These are phyloP conservation scores for Oxyria digyna DNA, from an alignment of 148 eudicot species.

Conservation along the genomic window DNA sequence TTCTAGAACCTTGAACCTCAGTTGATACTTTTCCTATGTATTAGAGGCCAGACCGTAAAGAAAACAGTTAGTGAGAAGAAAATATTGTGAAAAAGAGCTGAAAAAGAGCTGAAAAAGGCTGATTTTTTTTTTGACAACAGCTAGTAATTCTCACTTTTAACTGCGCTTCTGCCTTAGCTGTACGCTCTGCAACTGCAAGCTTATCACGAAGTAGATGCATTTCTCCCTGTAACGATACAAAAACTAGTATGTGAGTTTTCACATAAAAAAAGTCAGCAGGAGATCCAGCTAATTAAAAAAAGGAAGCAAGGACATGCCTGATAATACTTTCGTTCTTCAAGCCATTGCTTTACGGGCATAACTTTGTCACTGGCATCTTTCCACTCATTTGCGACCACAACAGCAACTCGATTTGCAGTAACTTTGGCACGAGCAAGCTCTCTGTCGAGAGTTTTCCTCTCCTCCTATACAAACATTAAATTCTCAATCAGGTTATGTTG, in stretches of 20 bases:
- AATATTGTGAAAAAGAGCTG: background rate
- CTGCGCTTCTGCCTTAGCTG: conserved; percentile 92
- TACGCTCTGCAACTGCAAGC: conserved; percentile 76
- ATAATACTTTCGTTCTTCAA: conserved; percentile 83
- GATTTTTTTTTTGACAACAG: background rate
- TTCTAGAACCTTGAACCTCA: conserved; percentile 91
- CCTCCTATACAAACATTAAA: conserved; percentile 46
- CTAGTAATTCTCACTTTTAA: conserved; percentile 48
- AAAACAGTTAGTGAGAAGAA: conserved; percentile 8
- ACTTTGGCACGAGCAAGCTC: conserved; percentile 94
- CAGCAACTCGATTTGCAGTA: conserved; percentile 88
- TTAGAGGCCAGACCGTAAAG: background rate
- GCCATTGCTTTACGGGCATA: conserved; percentile 99
- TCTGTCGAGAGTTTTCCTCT: conserved; percentile 67
- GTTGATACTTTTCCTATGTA: conserved; percentile 68
- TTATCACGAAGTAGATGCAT: conserved; percentile 89
- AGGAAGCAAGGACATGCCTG: conserved; percentile 39
- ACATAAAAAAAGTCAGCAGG: background rate
- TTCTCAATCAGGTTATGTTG: conserved; percentile 1
- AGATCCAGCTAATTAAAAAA: background rate
- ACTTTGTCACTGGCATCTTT: conserved; percentile 96
- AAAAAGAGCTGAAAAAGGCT: background rate
- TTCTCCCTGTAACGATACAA: conserved; percentile 37
- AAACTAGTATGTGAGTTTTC: background rate
- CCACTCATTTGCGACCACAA: conserved; percentile 98